These are phyloP conservation scores for Saccharum officinarum DNA, from an alignment of 176 grass and related monocot species.

Conservation along the genomic window DNA sequence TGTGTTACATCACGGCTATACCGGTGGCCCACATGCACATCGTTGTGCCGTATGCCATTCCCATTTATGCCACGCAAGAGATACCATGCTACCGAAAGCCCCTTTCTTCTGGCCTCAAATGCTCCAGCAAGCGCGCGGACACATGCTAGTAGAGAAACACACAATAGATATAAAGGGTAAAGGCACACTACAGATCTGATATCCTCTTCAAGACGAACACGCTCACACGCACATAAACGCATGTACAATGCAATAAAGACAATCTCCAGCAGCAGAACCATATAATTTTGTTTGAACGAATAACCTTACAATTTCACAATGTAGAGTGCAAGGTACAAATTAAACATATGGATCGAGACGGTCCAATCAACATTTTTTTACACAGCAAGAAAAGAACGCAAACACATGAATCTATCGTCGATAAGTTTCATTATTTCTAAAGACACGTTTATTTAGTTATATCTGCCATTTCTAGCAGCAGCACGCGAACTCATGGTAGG, in stretches of 20 bases:
- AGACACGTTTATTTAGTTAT: neutral
- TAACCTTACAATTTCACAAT: neutral
- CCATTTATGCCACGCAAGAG: constrained; percentile 28
- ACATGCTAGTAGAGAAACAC: neutral
- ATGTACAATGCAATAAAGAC: neutral
- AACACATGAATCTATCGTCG: neutral
- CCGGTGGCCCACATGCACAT: neutral
- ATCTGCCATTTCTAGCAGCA: neutral
- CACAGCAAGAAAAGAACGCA: neutral
- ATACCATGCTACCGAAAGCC: constrained; percentile 16
- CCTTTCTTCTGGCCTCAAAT: neutral
- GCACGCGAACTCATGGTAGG: neutral
- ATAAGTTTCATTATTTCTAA: neutral
- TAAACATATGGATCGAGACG: neutral
- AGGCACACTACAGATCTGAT: neutral
- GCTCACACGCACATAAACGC: neutral
- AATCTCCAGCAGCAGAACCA: neutral
- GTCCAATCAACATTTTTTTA: neutral
- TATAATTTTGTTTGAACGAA: neutral
- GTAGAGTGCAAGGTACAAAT: neutral
- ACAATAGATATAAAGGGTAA: neutral
- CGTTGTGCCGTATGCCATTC: neutral
- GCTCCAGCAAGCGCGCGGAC: neutral
- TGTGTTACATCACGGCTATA: constrained; percentile 36
- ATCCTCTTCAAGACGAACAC: neutral